Conservation (phyloP, 2,329 filamentous ascomycete genomes). For the Nannizzia gypsea region DNA sequence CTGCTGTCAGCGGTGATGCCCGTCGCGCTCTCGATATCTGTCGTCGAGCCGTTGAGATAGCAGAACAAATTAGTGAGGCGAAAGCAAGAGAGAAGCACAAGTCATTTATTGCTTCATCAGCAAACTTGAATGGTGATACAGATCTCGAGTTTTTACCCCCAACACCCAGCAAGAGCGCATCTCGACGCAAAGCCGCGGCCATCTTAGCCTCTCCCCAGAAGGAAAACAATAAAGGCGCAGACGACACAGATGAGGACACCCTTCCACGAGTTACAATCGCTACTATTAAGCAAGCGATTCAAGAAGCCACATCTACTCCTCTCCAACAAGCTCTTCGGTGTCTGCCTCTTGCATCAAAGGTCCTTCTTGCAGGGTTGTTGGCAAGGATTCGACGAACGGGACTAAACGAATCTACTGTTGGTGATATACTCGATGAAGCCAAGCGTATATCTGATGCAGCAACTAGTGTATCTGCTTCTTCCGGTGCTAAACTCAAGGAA, state of each 20-base stretch:
- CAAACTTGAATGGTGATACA: constrained; percentile 15
- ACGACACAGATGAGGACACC: constrained; percentile 8
- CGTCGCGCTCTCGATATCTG: constrained; percentile 90
- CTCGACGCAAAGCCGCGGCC: constrained; percentile 10
- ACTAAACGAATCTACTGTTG: constrained; percentile 73
- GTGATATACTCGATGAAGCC: constrained; percentile 81
- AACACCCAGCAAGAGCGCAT: constrained; percentile 34
- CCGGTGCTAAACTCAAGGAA: constrained; percentile 46
- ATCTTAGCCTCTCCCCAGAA: neutral
- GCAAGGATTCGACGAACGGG: constrained; percentile 70
- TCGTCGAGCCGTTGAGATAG: constrained; percentile 84
- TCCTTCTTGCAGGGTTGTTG: constrained; percentile 73
- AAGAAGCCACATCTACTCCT: constrained; percentile 85
- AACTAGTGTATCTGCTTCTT: constrained; percentile 38
- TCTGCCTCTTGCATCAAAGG: constrained; percentile 68
- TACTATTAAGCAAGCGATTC: constrained; percentile 87
- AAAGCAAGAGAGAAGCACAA: constrained; percentile 9
- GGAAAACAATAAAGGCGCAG: neutral
- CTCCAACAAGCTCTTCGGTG: constrained; percentile 78
- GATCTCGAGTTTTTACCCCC: constrained; percentile 29
- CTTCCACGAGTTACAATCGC: constrained; percentile 68
- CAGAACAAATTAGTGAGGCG: constrained; percentile 56
- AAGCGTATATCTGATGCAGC: constrained; percentile 48
- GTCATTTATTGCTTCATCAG: constrained; percentile 8
- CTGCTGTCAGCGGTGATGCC: constrained; percentile 89